Evolutionary conservation across 768 basidiomycete species (phyloP), one percentile per base, ranked within the genome.

Genomic region (Lentinula aciculospora): DNA sequence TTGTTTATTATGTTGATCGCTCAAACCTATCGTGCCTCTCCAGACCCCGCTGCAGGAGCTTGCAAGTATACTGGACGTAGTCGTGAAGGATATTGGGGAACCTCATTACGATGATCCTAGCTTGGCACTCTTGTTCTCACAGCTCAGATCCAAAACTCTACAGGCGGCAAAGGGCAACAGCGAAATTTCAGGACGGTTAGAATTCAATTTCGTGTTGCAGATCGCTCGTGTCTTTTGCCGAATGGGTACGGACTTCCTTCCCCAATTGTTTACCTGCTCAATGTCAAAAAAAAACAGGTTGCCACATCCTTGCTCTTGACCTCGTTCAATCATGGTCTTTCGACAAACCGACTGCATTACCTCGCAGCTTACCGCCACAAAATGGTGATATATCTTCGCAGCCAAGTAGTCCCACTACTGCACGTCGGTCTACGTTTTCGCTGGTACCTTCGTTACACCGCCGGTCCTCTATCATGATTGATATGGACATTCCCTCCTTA

Each of bases 161-260:
- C 96, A 98, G 74, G 87, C 96, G 3, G 90, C 89, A 1, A 88
- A 94, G 68, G 96, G 96, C 13, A 93, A 92, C 0, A 93, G 86
- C 64, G 92, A 95, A 65, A 93, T 98, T 28, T 87, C 92, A 0
- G 90, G 89, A 17, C 80, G 81, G 45, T 83, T 86, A 12, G 96
- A 99, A 67, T 98, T 95, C 72, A 94, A 91, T 67, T 98, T 98
- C 68, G 92, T 99, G 9, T 75, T 95, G 28, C 95, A 98, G 72
- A 93, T 94, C 64, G 91, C 94, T 0, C 83, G 93, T 28, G 90
- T 96, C 7, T 94, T 98, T 64, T 93, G 90, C 65, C 78, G 92
- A 59, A 96, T 98, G 94, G 97, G 96, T 92, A 62, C 39, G 86
- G 23, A 68, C 49, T 59, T n/a, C 47, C 3, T 44, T 57, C 50